A percentile compares a stretch with the other conserved stretches of the same genome.
Conservation (phyloP, 2,329 filamentous ascomycete species). For the Paecilomyces formosus region DNA sequence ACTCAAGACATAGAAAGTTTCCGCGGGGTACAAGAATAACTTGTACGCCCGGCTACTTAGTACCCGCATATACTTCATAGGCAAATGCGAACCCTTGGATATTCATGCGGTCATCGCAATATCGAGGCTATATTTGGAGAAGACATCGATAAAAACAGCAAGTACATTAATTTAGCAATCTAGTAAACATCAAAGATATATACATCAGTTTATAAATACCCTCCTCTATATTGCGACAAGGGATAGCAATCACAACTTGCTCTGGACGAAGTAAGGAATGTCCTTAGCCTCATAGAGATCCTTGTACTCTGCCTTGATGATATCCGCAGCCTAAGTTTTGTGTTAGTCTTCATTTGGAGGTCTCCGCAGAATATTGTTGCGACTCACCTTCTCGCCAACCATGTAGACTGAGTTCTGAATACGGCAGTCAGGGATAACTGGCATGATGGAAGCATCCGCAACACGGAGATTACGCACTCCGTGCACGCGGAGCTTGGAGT, state of each 20-base stretch:
- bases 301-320: slow-evolving; percentile 39
- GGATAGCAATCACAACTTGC: background rate
- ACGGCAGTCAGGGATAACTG: slow-evolving; percentile 48
- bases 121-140: no score
- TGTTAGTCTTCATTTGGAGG: background rate
- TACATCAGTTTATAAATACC: no score
- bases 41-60: no score
- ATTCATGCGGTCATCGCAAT: no score
- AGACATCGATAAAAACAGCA: no score
- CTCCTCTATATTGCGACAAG: background rate
- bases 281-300: slow-evolving; percentile 9
- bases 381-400: slow-evolving; percentile 46
- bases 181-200: no score
- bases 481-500: slow-evolving; percentile 45
- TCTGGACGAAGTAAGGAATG: background rate
- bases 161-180: no score
- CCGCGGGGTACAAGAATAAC: no score
- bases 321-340: slow-evolving; percentile 26
- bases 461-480: slow-evolving; percentile 48
- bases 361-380: background rate
- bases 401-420: slow-evolving; percentile 57
- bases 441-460: slow-evolving; percentile 50
- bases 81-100: no score
- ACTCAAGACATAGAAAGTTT: no score
- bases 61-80: no score